Conservation (phyloP, 2,329 filamentous ascomycete genomes). For the Botrytis sinoallii region DNA sequence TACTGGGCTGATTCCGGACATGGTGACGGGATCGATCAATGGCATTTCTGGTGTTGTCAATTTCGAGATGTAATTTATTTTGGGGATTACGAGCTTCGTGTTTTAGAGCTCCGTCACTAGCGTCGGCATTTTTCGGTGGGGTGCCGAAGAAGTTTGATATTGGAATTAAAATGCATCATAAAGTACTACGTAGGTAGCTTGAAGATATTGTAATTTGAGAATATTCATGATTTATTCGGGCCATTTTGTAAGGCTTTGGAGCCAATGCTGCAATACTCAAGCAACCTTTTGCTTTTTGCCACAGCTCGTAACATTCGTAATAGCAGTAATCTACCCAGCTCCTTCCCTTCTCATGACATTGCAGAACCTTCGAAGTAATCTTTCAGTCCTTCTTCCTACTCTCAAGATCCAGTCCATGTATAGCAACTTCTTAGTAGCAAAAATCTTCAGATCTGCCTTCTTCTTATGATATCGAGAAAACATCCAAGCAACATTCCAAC, state of each 20-base stretch:
- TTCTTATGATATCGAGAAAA: background rate
- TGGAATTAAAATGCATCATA: background rate
- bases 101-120: conserved; percentile 16
- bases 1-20: conserved; percentile 28
- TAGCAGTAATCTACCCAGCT: background rate
- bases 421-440: background rate
- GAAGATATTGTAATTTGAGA: background rate
- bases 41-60: conserved; percentile 28
- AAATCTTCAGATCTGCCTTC: background rate
- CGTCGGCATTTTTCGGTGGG: conserved; percentile 10
- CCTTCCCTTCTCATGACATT: background rate
- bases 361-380: background rate
- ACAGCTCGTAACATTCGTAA: background rate
- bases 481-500: background rate
- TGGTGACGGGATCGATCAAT: conserved; percentile 36
- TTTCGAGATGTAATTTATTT: background rate
- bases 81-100: background rate
- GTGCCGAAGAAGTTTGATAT: conserved; percentile 6
- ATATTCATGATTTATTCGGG: background rate
- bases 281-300: background rate
- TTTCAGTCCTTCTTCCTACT: background rate
- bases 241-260: background rate
- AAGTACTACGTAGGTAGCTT: background rate
- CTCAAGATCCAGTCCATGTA: background rate
- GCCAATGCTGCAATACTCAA: background rate